A percentile compares a stretch with the other conserved stretches of the same genome.
Evolutionary conservation across 192 early-diverging fungal genomes (phyloP).

Genomic region (Glomus cerebriforme): DNA sequence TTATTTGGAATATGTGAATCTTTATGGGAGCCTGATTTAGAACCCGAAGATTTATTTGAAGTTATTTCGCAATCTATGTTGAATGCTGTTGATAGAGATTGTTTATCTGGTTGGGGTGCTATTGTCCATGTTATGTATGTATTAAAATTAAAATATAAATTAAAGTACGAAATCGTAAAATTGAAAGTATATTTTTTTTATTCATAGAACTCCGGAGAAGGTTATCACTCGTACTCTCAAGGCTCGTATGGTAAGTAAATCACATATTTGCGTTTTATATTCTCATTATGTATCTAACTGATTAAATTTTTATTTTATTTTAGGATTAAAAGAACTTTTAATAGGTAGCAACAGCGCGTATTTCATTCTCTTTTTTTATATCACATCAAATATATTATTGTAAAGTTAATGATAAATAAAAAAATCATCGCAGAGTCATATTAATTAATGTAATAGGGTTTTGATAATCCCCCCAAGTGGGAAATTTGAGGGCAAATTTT

Average conservation of each 20-base stretch:
- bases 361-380: no score
- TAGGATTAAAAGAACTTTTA: no score
- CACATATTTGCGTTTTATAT: background rate
- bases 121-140: constrained; percentile 88
- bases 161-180: background rate
- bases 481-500: no score
- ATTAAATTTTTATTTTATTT: background rate
- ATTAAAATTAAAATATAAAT: background rate
- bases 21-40: constrained; percentile 95
- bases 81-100: constrained; percentile 94
- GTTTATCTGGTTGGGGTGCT: constrained; percentile 95
- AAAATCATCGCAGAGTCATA: no score
- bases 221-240: background rate
- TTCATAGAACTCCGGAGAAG: background rate
- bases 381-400: no score
- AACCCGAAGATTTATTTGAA: constrained; percentile 97
- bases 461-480: no score
- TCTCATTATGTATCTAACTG: background rate
- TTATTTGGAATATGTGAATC: constrained; percentile 97
- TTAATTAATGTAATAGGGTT: no score
- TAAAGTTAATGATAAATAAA: no score
- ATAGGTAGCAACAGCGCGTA: no score
- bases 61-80: constrained; percentile 93
- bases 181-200: background rate
- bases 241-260: background rate